A percentile compares a stretch with the other conserved stretches of the same genome.
Conservation (phyloP, 1,284 basidiomycete genomes). For the Xanthoconium separans region DNA sequence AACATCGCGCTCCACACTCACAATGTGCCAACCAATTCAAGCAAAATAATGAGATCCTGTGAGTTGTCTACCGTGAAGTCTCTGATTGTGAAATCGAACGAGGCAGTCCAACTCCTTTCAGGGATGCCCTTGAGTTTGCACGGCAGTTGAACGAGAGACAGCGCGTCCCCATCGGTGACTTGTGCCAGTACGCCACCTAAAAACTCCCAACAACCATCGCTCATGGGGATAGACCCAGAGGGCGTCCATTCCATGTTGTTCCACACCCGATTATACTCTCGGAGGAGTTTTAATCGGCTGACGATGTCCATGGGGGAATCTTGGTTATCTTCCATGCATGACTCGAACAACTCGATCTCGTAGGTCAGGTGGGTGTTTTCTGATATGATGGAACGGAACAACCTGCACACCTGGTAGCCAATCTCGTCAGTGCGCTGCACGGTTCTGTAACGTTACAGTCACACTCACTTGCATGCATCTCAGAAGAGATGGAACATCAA, state of each 20-base stretch:
- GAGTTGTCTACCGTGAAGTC: slow-evolving; percentile 63
- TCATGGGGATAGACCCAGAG: slow-evolving; percentile 38
- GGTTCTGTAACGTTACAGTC: background rate
- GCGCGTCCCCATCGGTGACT: slow-evolving; percentile 29
- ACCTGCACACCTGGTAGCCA: slow-evolving; percentile 43
- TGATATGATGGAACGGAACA: slow-evolving; percentile 42
- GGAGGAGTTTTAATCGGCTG: slow-evolving; percentile 41
- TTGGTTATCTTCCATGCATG: slow-evolving; percentile 45
- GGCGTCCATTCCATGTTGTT: slow-evolving; percentile 39
- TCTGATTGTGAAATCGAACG: slow-evolving; percentile 43
- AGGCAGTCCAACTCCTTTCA: slow-evolving; percentile 45
- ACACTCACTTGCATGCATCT: slow-evolving; percentile 26
- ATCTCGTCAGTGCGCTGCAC: background rate
- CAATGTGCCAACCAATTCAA: slow-evolving; percentile 36
- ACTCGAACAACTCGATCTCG: slow-evolving; percentile 48
- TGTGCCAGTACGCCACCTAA: slow-evolving; percentile 60
- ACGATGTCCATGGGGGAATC: slow-evolving; percentile 27
- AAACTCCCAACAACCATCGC: slow-evolving; percentile 51
- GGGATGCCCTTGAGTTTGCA: slow-evolving; percentile 48
- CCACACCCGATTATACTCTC: slow-evolving; percentile 49
- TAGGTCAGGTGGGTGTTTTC: slow-evolving; percentile 43
- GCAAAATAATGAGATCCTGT: slow-evolving; percentile 57
- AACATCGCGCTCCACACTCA: slow-evolving; percentile 11
- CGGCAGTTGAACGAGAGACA: slow-evolving; percentile 45
- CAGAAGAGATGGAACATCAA: slow-evolving; percentile 28